Evolutionary conservation across 1,139 yeast species (phyloP).

Genomic region (Yamadazyma kanchanaburiensis): DNA sequence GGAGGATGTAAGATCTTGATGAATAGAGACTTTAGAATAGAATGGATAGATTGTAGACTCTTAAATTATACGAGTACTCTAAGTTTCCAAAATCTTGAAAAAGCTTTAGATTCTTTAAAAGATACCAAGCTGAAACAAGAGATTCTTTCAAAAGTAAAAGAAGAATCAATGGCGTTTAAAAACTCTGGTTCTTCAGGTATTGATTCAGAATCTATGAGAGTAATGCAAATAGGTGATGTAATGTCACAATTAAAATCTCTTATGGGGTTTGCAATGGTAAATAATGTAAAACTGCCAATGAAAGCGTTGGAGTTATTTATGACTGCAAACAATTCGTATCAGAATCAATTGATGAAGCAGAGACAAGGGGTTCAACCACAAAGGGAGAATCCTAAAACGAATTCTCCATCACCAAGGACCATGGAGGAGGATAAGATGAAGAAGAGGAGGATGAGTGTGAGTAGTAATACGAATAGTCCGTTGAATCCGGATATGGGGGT

Average conservation of each 20-base stretch:
- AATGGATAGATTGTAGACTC: constrained; percentile 65
- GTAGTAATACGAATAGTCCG: constrained; percentile 13
- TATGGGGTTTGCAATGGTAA: constrained; percentile 52
- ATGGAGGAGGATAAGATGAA: constrained; percentile 19
- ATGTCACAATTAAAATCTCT: constrained; percentile 67
- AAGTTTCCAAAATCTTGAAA: constrained; percentile 23
- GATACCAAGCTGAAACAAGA: constrained; percentile 21
- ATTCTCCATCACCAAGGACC: constrained; percentile 20
- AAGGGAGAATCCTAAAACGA: constrained; percentile 5
- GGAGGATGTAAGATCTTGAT: constrained; percentile 61
- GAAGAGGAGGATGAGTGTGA: constrained; percentile 17
- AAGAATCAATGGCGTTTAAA: constrained; percentile 22
- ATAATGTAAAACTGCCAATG: constrained; percentile 50
- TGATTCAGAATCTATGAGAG: constrained; percentile 50
- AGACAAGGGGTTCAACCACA: constrained; percentile 10
- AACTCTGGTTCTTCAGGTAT: constrained; percentile 44
- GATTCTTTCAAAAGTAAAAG: constrained; percentile 21
- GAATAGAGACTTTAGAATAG: constrained; percentile 61
- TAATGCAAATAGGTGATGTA: constrained; percentile 72
- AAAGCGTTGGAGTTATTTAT: constrained; percentile 55
- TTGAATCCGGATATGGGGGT: constrained; percentile 6
- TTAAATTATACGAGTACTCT: constrained; percentile 26
- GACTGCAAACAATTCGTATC: constrained; percentile 25
- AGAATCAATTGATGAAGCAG: constrained; percentile 12
- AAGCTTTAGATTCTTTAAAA: constrained; percentile 7